Conservation (phyloP, 1,284 basidiomycete species). For the Stereum hirsutum region DNA sequence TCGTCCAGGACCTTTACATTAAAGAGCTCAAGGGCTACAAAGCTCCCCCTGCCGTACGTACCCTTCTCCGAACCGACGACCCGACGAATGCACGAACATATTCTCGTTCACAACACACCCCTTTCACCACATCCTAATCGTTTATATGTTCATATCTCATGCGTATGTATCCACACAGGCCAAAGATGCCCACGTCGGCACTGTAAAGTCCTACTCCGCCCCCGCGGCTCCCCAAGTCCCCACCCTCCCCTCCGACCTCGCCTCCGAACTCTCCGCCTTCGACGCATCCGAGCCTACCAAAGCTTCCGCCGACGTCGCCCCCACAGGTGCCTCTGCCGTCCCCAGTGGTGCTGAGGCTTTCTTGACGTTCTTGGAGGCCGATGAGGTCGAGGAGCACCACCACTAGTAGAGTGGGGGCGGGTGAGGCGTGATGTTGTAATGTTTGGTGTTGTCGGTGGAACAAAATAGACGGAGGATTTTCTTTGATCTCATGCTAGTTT, state of each 20-base stretch:
- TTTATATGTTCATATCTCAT: not conserved
- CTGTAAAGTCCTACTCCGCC: slow-evolving; percentile 64
- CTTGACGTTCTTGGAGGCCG: slow-evolving; percentile 48
- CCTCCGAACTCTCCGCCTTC: slow-evolving; percentile 75
- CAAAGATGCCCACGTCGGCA: slow-evolving; percentile 78
- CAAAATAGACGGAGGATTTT: no score
- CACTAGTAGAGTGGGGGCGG: slow-evolving; percentile 23
- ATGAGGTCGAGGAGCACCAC: slow-evolving; percentile 51
- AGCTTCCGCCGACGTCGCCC: slow-evolving; percentile 27
- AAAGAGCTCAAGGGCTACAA: slow-evolving; percentile 90
- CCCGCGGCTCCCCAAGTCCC: slow-evolving; percentile 67
- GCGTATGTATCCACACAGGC: slow-evolving; percentile 33
- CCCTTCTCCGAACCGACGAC: not conserved
- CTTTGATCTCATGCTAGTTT: no score
- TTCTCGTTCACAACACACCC: no score
- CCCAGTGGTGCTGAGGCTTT: slow-evolving; percentile 47
- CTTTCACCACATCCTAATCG: not conserved
- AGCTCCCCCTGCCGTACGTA: slow-evolving; percentile 43
- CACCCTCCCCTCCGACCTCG: slow-evolving; percentile 68
- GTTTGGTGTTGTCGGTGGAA: not conserved
- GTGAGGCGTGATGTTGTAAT: not conserved
- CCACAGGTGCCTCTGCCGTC: slow-evolving; percentile 19
- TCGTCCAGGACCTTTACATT: slow-evolving; percentile 89
- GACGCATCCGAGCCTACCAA: slow-evolving; percentile 64
- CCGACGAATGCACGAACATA: no score